Base-by-base conservation (phyloP, 352 stramenopile species). In the Globisporangium alternatum region DNA sequence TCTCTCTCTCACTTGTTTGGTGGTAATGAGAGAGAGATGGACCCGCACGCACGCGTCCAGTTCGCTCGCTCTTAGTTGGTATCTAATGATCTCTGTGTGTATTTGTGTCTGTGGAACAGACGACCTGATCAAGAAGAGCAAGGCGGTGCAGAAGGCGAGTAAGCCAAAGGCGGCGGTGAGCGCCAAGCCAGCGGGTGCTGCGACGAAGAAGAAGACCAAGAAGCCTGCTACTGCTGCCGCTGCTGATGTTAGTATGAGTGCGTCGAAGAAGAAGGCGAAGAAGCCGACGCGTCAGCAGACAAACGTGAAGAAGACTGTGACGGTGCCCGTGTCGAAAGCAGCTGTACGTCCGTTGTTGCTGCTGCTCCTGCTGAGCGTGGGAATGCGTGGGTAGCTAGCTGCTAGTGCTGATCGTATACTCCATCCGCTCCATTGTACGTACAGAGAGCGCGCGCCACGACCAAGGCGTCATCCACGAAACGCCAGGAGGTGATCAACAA, bases 301-400 rank as follows among this genome's bases (percentile, higher is more conserved):
- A 56, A 89, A 81, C 57, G 81, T 91, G 44, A 91, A 91, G 73
- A 91, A 91, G 65, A 89, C 78, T 35, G 76, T 91, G 59, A 70
- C 81, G 5, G 80, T 91, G 22, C 76, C 78, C 8, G 68, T 88
- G n/a, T 76, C 79, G 54, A 91, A 91, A 67, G 72, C 77, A 30
- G 70, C 72, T 44, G 81, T 91, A 71, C 67, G 74, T 72, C 44
- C 43, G 25, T 21, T 51, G 13, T 48, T 56, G 3, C 15, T 54
- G 21, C 39, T 56, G 30, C 28, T 43, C 28, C 15, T 5, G 4
- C 15, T 5, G 4, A 13, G n/a, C 15, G 5, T 56, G 44, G 25
- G n/a, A 54, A 12, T 44, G 12, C n/a, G 8, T 28, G 30, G 17
- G 31, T n/a, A 21, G 9, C 17, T 53, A 22, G 41, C 4, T 47